Percentiles rank a stretch among this genome's conserved stretches.
Conservation (phyloP, 768 basidiomycete species). For the Grammothele lineata region DNA sequence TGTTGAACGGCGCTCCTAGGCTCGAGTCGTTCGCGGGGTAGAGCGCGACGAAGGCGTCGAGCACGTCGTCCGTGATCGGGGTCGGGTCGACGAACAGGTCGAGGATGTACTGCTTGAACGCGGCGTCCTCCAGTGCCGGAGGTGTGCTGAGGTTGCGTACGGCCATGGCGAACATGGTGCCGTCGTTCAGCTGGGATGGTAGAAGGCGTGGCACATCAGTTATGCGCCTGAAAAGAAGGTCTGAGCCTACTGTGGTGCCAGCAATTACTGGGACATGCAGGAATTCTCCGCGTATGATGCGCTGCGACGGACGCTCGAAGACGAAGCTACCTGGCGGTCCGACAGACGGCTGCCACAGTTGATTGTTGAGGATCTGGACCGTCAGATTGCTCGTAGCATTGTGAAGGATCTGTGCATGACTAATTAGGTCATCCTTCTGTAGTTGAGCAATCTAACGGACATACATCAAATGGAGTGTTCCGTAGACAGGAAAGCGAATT, state of each 20-base stretch:
- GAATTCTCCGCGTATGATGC: conserved; percentile 45
- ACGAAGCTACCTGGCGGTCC: conserved; percentile 49
- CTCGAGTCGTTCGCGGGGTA: conserved; percentile 48
- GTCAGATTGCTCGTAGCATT: conserved; percentile 47
- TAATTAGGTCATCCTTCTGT: conserved; percentile 22
- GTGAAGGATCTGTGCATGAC: conserved; percentile 37
- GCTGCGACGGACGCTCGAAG: conserved; percentile 39
- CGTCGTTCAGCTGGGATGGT: conserved; percentile 46
- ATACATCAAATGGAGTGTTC: conserved; percentile 30
- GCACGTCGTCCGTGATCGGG: conserved; percentile 38
- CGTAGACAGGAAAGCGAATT: conserved; percentile 23
- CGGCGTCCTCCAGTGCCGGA: conserved; percentile 35
- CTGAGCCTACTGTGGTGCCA: conserved; percentile 52
- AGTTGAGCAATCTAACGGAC: conserved; percentile 30
- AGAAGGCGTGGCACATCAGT: conserved; percentile 17
- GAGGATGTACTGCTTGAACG: conserved; percentile 45
- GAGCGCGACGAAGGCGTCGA: conserved; percentile 34
- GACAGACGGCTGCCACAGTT: conserved; percentile 55
- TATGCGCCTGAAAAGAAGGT: too few species aligned
- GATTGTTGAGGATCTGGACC: conserved; percentile 39
- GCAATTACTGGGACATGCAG: conserved; percentile 49
- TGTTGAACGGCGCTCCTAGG: conserved; percentile 50
- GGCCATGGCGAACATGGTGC: conserved; percentile 38
- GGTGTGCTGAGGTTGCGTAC: conserved; percentile 37
- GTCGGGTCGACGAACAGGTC: conserved; percentile 48